Base-by-base conservation (phyloP, 2,329 filamentous ascomycete genomes). In the Zymoseptoria pseudotritici region DNA sequence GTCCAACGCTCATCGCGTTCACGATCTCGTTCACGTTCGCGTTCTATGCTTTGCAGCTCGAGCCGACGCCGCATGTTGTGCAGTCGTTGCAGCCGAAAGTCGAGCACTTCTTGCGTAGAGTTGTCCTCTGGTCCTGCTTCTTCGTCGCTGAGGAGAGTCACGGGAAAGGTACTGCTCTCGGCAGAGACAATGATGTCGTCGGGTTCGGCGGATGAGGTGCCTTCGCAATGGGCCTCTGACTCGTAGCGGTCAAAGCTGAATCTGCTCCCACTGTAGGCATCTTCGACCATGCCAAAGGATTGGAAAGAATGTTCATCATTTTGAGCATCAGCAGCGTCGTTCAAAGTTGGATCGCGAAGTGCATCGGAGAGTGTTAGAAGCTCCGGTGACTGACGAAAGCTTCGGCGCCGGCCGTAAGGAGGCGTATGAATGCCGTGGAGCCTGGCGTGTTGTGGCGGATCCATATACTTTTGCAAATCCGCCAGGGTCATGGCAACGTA, bases 401-500 rank as follows among this genome's bases (percentile, higher is more conserved):
- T 65, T 21, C 56, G 55, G 19, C 65, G 61, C 31, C 61, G 63
- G 54, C 61, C 63, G 55, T 69, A 70, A 8, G 67, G 68, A 20
- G 68, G 66, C 21, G 59, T 66, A 29, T 69, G 63, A 11, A 69
- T 57, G 20, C 66, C 67, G 26, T 59, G 55, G 9, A 66, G 58
- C 51, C 68, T 63, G 5, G 69, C 67, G 55, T 67, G 62, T 20
- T 58, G 56, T 21, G 70, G 70, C 20, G 70, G 69, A 53, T 71
- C 70, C 55, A 71, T 66, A 56, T 72, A 71, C 29, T 70, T 83
- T 51, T 94, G 76, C 1, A 94, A 78, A 61, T 94, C 87, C 66
- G 95, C 86, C 46, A 86, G 83, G 50, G 86, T 83, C 92, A 97
- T 96, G 53, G 90, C 84, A 26, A 97, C 82, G 70, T 97, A 97